Base-by-base conservation (phyloP, 2,329 filamentous ascomycete species). In the Cladosporium velox region DNA sequence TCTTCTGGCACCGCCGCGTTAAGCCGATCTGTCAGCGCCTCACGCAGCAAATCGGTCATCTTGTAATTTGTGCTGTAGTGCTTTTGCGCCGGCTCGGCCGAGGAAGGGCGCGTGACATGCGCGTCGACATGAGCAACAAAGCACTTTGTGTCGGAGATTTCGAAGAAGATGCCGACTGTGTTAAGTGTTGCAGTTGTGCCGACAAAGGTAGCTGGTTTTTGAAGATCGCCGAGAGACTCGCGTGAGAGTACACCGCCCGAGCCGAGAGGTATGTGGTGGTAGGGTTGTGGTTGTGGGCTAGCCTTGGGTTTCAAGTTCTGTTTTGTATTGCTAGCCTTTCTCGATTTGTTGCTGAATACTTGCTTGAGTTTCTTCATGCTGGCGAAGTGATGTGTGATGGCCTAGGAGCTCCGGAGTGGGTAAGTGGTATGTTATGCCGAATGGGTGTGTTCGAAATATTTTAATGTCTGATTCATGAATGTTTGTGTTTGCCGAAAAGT, bases 51-150 rank as follows among this genome's bases (percentile, higher is more conserved):
- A n/a, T 24, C 57, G 24, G 57, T 26, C 21, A 14, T 59, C 15
- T 47, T 41, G 57, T 44, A 59, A 38, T 59, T 59, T 24, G 38
- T 35, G 35, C 24, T 59, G 38, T 59, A 59, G 21, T 58, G 30
- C 12, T 58, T 24, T 28, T 41, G 28, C 18, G 28, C 52, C n/a
- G 34, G 35, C 15, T 11, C 35, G 3, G 57, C 5, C 7, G 57
- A 41, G 5, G 57, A 28, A 11, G 34, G 15, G 18, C 28, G 34
- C 0, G 57, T 47, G 24, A 47, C 26, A 15, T 59, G n/a, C 1
- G 62, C 66, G 30, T 67, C 38, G 12, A 67, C 59, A 26, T 67
- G 66, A 30, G 66, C 66, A 10, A 58, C 14, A 38, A 67, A 67
- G 62, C 66, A 67, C 18, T 15, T 15, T 21, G 21, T 10, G 49